phyloP scores from a whole-genome alignment of 257 asterid genomes.

The Thymus mandschuricus region DNA sequence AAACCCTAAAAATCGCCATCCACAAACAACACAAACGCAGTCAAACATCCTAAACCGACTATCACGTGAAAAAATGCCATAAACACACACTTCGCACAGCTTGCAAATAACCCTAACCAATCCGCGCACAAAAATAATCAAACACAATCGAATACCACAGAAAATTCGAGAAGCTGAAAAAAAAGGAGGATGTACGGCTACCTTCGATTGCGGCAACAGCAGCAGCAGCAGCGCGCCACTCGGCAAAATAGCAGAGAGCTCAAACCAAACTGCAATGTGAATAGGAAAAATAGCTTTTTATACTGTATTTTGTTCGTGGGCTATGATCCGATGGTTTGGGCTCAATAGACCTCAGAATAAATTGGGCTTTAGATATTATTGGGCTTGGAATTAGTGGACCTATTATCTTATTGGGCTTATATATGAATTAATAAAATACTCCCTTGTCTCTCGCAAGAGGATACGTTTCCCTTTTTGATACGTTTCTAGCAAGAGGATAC shows the following conservation, averaged over 20 bases:
- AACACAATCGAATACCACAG: background rate
- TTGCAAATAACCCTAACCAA: slow-evolving; percentile 22
- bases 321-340: background rate
- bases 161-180: background rate
- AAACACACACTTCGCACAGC: background rate
- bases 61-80: background rate
- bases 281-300: background rate
- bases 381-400: background rate
- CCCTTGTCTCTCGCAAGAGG: no score
- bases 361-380: background rate
- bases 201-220: slow-evolving; percentile 27
- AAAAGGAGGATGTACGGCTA: background rate
- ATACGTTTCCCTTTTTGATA: no score
- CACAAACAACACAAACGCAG: background rate
- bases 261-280: background rate
- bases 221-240: slow-evolving; percentile 6
- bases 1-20: background rate
- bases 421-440: background rate
- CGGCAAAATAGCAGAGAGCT: background rate
- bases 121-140: background rate
- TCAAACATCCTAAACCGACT: background rate
- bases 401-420: background rate
- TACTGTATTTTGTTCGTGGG: background rate
- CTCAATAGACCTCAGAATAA: background rate
- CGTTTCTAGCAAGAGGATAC: no score